phyloP scores from a whole-genome alignment of 345 rosid genomes.

The Cardiospermum halicacabum region DNA sequence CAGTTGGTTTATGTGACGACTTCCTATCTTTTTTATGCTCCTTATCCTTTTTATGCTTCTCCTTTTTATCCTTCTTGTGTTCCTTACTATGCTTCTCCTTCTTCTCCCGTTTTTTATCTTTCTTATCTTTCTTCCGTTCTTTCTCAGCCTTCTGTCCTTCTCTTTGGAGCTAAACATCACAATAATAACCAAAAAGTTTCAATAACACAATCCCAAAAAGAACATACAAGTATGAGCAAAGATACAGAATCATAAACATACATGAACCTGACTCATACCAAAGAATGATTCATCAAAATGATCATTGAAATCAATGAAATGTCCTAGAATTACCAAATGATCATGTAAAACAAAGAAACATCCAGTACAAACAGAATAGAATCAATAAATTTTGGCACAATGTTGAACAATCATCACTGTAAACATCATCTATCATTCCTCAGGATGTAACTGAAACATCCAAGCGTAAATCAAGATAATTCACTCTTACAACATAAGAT shows the following conservation, averaged over 20 bases:
- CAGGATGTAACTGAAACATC: neutral
- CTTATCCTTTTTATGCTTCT: slow-evolving; percentile 25
- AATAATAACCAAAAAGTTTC: slow-evolving; percentile 21
- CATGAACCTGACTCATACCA: neutral
- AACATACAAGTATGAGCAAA: neutral
- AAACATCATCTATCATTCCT: neutral
- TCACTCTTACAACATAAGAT: neutral
- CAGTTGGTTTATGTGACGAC: too few species aligned
- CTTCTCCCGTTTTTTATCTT: slow-evolving; percentile 25
- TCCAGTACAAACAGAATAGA: neutral
- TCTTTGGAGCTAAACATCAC: slow-evolving; percentile 33
- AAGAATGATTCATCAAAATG: neutral
- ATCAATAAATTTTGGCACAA: neutral
- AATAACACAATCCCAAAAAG: slow-evolving; percentile 7
- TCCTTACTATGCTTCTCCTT: slow-evolving; percentile 23
- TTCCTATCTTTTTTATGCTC: too few species aligned
- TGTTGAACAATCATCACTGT: too few species aligned
- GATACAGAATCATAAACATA: neutral
- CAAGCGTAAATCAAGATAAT: neutral
- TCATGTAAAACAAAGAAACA: neutral
- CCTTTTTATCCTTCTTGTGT: slow-evolving; percentile 29
- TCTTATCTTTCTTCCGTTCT: slow-evolving; percentile 23
- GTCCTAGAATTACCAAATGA: neutral
- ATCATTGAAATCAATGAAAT: neutral
- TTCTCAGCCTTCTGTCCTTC: slow-evolving; percentile 29